Conservation (phyloP, 1,139 yeast species). For the Diutina scorzettiae region DNA sequence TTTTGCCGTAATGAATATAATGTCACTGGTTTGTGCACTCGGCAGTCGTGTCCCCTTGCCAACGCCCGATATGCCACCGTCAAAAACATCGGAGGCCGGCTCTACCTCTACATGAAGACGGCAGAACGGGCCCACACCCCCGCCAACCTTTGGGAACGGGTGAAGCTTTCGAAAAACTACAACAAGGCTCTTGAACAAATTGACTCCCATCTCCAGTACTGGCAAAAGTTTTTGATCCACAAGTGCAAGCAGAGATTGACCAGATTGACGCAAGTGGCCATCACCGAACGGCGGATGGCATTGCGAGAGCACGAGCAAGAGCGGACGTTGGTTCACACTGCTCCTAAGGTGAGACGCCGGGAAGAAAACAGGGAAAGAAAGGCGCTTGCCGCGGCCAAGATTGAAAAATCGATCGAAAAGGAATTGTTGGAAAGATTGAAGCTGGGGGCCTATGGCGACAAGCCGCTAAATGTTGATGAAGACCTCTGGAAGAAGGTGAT, state of each 20-base stretch:
- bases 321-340: conserved; percentile 82
- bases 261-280: conserved; percentile 86
- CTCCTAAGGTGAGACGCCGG: conserved; percentile 88
- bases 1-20: conserved; percentile 85
- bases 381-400: conserved; percentile 92
- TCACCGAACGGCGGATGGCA: conserved; percentile 91
- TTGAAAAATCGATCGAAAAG: conserved; percentile 92
- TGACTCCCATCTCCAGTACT: conserved; percentile 75
- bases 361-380: conserved; percentile 91
- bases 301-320: conserved; percentile 62
- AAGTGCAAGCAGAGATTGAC: conserved; percentile 95
- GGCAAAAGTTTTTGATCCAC: conserved; percentile 87
- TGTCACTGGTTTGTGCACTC: conserved; percentile 80
- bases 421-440: conserved; percentile 88
- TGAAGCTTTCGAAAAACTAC: conserved; percentile 79
- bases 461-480: conserved; percentile 93
- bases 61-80: conserved; percentile 95
- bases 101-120: conserved; percentile 90
- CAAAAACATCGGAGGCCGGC: conserved; percentile 73
- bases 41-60: conserved; percentile 94
- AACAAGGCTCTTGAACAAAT: conserved; percentile 78
- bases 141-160: conserved; percentile 85
- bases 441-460: conserved; percentile 97
- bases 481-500: conserved; percentile 90
- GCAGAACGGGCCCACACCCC: conserved; percentile 97